A percentile compares a stretch with the other conserved stretches of the same genome.
These are phyloP conservation scores for Eimeria mitis DNA, from an alignment of 169 alveolate species.

Conservation along the genomic window DNA sequence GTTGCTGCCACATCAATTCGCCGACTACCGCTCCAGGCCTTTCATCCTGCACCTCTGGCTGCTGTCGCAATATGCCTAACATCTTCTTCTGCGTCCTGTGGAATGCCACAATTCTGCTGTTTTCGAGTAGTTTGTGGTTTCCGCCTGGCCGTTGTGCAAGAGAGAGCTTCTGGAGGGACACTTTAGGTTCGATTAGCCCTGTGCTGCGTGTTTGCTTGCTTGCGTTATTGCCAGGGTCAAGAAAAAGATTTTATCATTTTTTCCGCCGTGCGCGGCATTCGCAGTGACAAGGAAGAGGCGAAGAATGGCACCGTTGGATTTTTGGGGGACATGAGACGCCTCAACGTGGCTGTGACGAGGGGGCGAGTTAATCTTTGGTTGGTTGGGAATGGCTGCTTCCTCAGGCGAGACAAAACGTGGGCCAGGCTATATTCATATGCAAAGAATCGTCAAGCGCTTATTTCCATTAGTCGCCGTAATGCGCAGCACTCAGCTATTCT, in stretches of 20 bases:
- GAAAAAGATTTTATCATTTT: slow-evolving; percentile 85
- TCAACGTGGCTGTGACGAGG: slow-evolving; percentile 86
- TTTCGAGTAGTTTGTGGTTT: not conserved
- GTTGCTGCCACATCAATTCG: not conserved
- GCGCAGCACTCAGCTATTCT: slow-evolving; percentile 70
- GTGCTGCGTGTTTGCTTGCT: not conserved
- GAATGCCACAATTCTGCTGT: not conserved
- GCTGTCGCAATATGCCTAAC: not conserved
- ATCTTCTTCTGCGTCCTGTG: not conserved
- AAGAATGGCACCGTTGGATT: slow-evolving; percentile 83
- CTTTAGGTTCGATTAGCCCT: not conserved
- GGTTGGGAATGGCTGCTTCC: slow-evolving; percentile 85
- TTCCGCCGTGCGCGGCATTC: slow-evolving; percentile 82
- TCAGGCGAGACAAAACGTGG: slow-evolving; percentile 82
- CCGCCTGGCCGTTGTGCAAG: not conserved
- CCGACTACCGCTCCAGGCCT: not conserved
- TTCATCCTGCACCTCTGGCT: not conserved
- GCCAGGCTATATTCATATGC: slow-evolving; percentile 76
- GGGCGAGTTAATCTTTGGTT: slow-evolving; percentile 83
- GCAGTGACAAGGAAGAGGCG: slow-evolving; percentile 63
- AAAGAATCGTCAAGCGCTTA: slow-evolving; percentile 71
- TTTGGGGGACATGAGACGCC: slow-evolving; percentile 83
- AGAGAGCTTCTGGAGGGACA: not conserved
- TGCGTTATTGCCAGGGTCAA: slow-evolving; percentile 77
- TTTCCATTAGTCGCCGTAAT: slow-evolving; percentile 70